phyloP scores from a whole-genome alignment of 495 filamentous ascomycete species.

The Aspergillus saccharolyticus region DNA sequence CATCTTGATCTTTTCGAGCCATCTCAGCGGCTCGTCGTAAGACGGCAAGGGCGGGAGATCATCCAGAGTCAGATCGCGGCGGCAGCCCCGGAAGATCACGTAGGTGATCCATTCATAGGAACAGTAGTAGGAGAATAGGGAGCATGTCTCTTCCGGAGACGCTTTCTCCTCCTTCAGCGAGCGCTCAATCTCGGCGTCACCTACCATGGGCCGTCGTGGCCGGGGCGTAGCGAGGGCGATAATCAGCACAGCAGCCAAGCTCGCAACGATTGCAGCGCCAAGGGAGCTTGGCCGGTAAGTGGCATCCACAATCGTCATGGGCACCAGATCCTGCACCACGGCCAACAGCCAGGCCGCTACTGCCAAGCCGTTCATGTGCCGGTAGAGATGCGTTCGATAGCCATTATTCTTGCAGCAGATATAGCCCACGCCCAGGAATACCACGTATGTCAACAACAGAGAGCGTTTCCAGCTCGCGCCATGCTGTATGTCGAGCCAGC shows the following conservation, averaged over 20 bases:
- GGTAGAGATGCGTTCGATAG: constrained; percentile 10
- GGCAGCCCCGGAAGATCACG: constrained; percentile 40
- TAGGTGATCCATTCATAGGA: constrained; percentile 47
- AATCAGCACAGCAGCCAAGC: constrained; percentile 12
- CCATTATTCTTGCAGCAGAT: constrained; percentile 4
- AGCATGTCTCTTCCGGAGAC: constrained; percentile 46
- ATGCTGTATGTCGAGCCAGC: constrained; percentile 11
- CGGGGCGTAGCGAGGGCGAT: constrained; percentile 17
- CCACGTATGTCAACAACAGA: constrained; percentile 17
- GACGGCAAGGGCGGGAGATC: constrained; percentile 45
- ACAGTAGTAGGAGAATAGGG: constrained; percentile 42
- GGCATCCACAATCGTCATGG: constrained; percentile 18
- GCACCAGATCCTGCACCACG: constrained; percentile 14
- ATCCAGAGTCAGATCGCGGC: constrained; percentile 36
- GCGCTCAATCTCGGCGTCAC: constrained; percentile 7
- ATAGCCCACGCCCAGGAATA: constrained; percentile 10
- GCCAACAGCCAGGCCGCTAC: constrained; percentile 11
- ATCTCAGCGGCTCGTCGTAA: constrained; percentile 43
- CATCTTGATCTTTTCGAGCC: constrained; percentile 33
- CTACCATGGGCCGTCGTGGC: constrained; percentile 11
- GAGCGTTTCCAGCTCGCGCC: constrained; percentile 15
- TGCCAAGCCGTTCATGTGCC: constrained; percentile 17
- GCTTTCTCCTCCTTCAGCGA: constrained; percentile 18
- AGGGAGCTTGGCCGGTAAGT: constrained; percentile 12
- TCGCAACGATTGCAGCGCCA: constrained; percentile 8